phyloP scores from a whole-genome alignment of 2,329 filamentous ascomycete species.

The Calonectria naviculata region DNA sequence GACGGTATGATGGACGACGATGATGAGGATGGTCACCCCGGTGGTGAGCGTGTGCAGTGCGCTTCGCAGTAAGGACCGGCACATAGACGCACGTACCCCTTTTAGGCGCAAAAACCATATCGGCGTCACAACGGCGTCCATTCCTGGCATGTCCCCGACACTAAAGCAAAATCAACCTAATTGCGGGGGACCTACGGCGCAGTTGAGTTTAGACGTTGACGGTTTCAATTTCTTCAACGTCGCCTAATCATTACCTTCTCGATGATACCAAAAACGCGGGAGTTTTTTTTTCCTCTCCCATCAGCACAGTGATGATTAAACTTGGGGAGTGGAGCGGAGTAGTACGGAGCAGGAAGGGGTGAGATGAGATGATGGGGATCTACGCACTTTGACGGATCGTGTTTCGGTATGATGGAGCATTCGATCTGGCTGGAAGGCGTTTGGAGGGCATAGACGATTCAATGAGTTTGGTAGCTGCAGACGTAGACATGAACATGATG shows the following conservation, averaged over 20 bases:
- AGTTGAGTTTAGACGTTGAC: conserved; percentile 34
- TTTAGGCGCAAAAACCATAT: conserved; percentile 29
- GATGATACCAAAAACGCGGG: conserved; percentile 42
- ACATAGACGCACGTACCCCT: conserved; percentile 7
- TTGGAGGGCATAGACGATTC: conserved; percentile 53
- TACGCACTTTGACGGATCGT: conserved; percentile 33
- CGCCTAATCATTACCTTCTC: conserved; percentile 37
- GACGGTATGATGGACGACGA: conserved; percentile 76
- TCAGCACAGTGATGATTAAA: conserved; percentile 24
- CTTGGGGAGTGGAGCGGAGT: conserved; percentile 14
- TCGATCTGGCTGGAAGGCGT: conserved; percentile 50
- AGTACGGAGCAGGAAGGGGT: conserved; percentile 11
- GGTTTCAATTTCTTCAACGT: conserved; percentile 23
- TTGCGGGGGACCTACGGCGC: conserved; percentile 13
- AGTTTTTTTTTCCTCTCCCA: conserved; percentile 14
- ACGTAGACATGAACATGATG: conserved; percentile 47
- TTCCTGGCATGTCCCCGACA: conserved; percentile 17
- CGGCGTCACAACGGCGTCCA: conserved; percentile 31
- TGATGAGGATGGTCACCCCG: conserved; percentile 79
- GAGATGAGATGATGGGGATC: conserved; percentile 27
- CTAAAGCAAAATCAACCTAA: conserved; percentile 15
- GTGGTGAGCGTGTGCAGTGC: conserved; percentile 85
- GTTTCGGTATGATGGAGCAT: conserved; percentile 41
- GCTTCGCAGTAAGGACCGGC: conserved; percentile 77
- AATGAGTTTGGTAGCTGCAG: conserved; percentile 48